phyloP scores from a whole-genome alignment of 2,329 filamentous ascomycete species.

The Coniochaeta pulveracea region DNA sequence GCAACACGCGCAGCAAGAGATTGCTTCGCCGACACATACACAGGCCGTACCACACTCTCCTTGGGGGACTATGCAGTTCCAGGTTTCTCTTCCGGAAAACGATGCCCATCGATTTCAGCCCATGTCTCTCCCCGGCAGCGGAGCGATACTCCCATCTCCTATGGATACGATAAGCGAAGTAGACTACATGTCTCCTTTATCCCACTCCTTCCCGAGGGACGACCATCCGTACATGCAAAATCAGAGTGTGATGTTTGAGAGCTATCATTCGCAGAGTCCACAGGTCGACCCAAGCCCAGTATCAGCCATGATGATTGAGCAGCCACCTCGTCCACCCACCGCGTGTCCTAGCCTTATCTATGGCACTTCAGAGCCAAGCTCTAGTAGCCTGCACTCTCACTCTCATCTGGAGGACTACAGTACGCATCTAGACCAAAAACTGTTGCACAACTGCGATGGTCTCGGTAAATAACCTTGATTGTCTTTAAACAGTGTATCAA shows the following conservation, averaged over 20 bases:
- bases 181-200: conserved; percentile 47
- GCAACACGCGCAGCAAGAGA: no score
- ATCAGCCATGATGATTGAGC: conserved; percentile 42
- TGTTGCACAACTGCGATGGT: conserved; percentile 43
- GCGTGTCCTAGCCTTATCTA: conserved; percentile 52
- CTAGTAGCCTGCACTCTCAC: conserved; percentile 49
- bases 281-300: conserved; percentile 44
- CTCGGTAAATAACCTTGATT: conserved; percentile 35
- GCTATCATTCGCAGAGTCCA: conserved; percentile 39
- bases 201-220: conserved; percentile 40
- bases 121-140: conserved; percentile 25
- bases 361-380: conserved; percentile 47
- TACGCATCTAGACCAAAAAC: conserved; percentile 37
- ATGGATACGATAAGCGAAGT: conserved; percentile 50
- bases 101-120: conserved; percentile 29
- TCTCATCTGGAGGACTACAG: conserved; percentile 50
- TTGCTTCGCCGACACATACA: conserved; percentile 32
- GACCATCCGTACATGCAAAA: conserved; percentile 45
- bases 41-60: conserved; percentile 26
- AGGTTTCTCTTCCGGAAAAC: conserved; percentile 26
- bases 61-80: conserved; percentile 38
- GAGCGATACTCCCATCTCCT: conserved; percentile 39
- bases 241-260: conserved; percentile 46
- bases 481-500: background rate
- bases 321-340: conserved; percentile 40